These are phyloP conservation scores for Chlamydomonas asymmetrica DNA, from an alignment of 139 green algal genomes.

Conservation along the genomic window DNA sequence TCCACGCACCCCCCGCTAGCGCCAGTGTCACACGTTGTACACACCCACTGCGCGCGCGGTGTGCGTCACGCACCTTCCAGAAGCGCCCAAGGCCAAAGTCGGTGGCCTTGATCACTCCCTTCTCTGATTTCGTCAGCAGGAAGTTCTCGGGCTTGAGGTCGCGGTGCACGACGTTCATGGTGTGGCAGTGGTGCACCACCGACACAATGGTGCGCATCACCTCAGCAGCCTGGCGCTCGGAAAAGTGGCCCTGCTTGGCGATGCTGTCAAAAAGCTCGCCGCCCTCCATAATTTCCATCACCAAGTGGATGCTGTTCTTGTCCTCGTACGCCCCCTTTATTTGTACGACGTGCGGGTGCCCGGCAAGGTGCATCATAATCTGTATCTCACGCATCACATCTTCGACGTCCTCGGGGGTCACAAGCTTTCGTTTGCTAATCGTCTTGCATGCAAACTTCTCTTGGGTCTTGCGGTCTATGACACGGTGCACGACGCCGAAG, in stretches of 20 bases:
- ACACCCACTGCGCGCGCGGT: too few species aligned
- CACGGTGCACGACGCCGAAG: slow-evolving; percentile 66
- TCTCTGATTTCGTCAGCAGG: slow-evolving; percentile 24
- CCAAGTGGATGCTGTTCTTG: slow-evolving; percentile 75
- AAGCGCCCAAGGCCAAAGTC: slow-evolving; percentile 91
- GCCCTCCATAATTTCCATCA: slow-evolving; percentile 80
- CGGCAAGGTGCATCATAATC: slow-evolving; percentile 67
- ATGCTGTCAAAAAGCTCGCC: slow-evolving; percentile 98
- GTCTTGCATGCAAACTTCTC: slow-evolving; percentile 82
- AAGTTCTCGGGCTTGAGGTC: slow-evolving; percentile 89
- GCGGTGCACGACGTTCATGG: slow-evolving; percentile 93
- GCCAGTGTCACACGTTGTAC: too few species aligned
- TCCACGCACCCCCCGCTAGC: too few species aligned
- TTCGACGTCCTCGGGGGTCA: slow-evolving; percentile 62
- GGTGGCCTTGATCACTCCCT: slow-evolving; percentile 71
- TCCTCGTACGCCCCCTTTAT: slow-evolving; percentile 70
- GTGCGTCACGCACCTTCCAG: slow-evolving; percentile 79
- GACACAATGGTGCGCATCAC: slow-evolving; percentile 85
- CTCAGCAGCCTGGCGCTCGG: slow-evolving; percentile 37
- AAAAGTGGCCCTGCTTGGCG: slow-evolving; percentile 71
- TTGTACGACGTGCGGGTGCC: slow-evolving; percentile 42
- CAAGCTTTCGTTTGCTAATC: slow-evolving; percentile 73
- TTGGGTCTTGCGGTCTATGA: slow-evolving; percentile 57
- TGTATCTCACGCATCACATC: slow-evolving; percentile 67
- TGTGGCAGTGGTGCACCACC: slow-evolving; percentile 93